A percentile compares a stretch with the other conserved stretches of the same genome.
Conservation (phyloP, 2,329 filamentous ascomycete genomes). For the Fonsecaea pedrosoi region DNA sequence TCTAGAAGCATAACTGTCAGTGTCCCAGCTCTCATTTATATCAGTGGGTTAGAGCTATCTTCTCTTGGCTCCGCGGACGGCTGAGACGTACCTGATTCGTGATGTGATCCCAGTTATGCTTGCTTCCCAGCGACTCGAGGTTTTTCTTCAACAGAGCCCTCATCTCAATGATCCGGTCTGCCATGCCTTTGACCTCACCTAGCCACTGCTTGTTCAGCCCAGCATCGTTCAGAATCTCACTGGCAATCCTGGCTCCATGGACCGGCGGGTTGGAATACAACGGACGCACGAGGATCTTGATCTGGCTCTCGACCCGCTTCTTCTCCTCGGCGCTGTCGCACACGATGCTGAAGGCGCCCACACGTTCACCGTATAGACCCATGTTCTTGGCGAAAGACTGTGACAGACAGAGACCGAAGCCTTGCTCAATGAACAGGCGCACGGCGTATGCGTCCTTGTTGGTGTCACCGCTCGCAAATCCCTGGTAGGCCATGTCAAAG, state of each 20-base stretch:
- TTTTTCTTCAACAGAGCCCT: constrained; percentile 91
- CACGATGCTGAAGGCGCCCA: constrained; percentile 94
- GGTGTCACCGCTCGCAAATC: constrained; percentile 91
- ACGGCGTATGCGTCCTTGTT: constrained; percentile 93
- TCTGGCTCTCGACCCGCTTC: constrained; percentile 93
- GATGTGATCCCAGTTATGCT: constrained; percentile 99
- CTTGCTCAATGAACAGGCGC: constrained; percentile 89
- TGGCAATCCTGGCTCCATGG: constrained; percentile 92
- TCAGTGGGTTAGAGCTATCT: too few species aligned
- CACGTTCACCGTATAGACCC: constrained; percentile 98
- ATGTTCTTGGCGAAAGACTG: constrained; percentile 99
- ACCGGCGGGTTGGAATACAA: constrained; percentile 98
- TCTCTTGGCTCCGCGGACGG: background rate
- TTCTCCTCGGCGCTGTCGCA: constrained; percentile 85
- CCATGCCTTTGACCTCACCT: constrained; percentile 96
- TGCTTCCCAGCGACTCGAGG: constrained; percentile 91
- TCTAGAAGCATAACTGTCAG: constrained; percentile 54
- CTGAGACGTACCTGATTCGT: constrained; percentile 70
- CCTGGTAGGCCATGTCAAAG: constrained; percentile 99
- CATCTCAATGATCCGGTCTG: constrained; percentile 99
- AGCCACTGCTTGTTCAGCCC: constrained; percentile 93
- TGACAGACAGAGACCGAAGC: constrained; percentile 84
- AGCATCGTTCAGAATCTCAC: constrained; percentile 86
- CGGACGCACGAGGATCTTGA: constrained; percentile 97
- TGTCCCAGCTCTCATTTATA: background rate